These are phyloP conservation scores for Lodderomyces theae DNA, from an alignment of 1,139 yeast species.

Conservation along the genomic window DNA sequence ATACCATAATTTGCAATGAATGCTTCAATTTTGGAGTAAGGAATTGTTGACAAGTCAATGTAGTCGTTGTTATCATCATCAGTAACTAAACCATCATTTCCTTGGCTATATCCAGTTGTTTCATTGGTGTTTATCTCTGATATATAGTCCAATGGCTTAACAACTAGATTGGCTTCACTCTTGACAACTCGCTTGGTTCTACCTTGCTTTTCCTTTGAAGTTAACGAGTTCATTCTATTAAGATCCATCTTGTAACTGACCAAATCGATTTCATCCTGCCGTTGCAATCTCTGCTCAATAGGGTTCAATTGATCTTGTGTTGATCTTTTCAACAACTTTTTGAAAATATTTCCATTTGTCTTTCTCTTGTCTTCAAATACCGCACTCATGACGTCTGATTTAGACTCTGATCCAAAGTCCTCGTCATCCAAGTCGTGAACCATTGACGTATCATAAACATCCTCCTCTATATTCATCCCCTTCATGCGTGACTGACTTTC, in stretches of 20 bases:
- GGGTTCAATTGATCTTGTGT: slow-evolving; percentile 29
- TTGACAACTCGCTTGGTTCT: slow-evolving; percentile 70
- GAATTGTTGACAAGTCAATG: slow-evolving; percentile 19
- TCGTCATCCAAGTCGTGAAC: slow-evolving; percentile 10
- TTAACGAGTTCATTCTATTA: slow-evolving; percentile 72
- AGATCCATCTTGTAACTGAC: slow-evolving; percentile 50
- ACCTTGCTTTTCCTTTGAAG: slow-evolving; percentile 64
- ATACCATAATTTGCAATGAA: slow-evolving; percentile 33
- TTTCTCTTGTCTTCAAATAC: slow-evolving; percentile 47
- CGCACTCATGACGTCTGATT: slow-evolving; percentile 30
- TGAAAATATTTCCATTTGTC: slow-evolving; percentile 48
- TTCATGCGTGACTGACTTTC: slow-evolving; percentile 24
- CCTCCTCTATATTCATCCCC: slow-evolving; percentile 21
- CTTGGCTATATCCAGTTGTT: slow-evolving; percentile 22
- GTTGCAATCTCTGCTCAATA: slow-evolving; percentile 35
- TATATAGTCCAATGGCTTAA: slow-evolving; percentile 67
- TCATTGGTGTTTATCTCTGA: slow-evolving; percentile 50
- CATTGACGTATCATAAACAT: slow-evolving; percentile 10
- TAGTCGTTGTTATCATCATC: slow-evolving; percentile 10
- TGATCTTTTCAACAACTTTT: slow-evolving; percentile 44
- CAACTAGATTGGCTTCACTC: slow-evolving; percentile 58
- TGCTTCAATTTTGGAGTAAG: slow-evolving; percentile 26
- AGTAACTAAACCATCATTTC: slow-evolving; percentile 8
- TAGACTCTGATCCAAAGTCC: slow-evolving; percentile 4
- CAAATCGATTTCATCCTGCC: slow-evolving; percentile 40